A percentile compares a stretch with the other conserved stretches of the same genome.
phyloP scores from a whole-genome alignment of 176 grass and related monocot genomes.

The Dactylis glomerata region DNA sequence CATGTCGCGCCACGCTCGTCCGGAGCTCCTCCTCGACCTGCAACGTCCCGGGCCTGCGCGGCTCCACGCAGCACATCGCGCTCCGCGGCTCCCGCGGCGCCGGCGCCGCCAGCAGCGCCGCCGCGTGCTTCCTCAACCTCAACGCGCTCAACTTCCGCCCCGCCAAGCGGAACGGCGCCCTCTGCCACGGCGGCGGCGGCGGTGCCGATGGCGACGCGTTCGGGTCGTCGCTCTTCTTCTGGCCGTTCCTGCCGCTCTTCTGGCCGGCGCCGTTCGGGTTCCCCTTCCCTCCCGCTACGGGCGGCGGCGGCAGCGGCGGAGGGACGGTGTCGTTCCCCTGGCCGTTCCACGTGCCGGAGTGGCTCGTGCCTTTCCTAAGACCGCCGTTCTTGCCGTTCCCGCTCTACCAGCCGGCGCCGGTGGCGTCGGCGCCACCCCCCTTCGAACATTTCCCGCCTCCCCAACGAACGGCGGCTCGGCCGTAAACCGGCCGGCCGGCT shows the following conservation, averaged over 20 bases:
- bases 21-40: conserved; percentile 65
- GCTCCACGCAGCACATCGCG: conserved; percentile 79
- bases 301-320: not conserved
- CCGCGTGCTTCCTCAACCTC: conserved; percentile 89
- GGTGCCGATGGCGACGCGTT: not conserved
- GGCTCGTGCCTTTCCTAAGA: conserved; percentile 66
- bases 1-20: conserved; percentile 77
- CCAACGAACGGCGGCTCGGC: not conserved
- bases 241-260: conserved; percentile 78
- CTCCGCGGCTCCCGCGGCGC: conserved; percentile 51
- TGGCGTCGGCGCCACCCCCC: conserved; percentile 42
- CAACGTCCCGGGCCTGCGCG: conserved; percentile 62
- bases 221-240: conserved; percentile 68
- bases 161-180: conserved; percentile 40
- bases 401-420: conserved; percentile 46
- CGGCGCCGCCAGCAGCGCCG: conserved; percentile 33
- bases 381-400: conserved; percentile 75
- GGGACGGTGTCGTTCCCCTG: conserved; percentile 58
- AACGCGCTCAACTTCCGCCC: conserved; percentile 92
- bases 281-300: conserved; percentile 20
- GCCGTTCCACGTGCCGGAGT: conserved; percentile 61
- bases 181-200: conserved; percentile 34
- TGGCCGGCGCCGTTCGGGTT: conserved; percentile 60
- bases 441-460: conserved; percentile 50
- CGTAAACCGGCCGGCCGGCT: not conserved